Evolutionary conservation across 768 basidiomycete genomes (phyloP), one percentile per base, ranked within the genome.

Genomic region (Kwoniella botswanensis): DNA sequence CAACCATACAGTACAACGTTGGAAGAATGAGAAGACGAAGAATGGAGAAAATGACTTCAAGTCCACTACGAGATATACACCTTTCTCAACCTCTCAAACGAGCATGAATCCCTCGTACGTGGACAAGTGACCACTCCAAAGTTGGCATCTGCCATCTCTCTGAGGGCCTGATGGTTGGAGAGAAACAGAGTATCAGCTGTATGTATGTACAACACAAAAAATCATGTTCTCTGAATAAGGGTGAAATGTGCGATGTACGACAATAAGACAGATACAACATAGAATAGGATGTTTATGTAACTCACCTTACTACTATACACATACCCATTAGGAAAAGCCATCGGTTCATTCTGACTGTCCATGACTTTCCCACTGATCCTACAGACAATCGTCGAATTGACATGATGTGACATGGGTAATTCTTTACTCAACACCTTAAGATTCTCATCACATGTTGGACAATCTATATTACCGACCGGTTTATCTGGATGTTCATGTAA

Each of bases 351-450:
- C 80, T 94, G 90, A 74, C 90, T 94, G 77, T 97, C 92, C 91
- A 98, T 96, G 67, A 98, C 94, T 82, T 90, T 90, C 26, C 96
- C 94, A 72, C 88, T 93, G 78, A 98, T 87, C 63, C 89, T 85
- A 80, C 97, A 98, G 17, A 98, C 95, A 65, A 99, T 93, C 0
- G 93, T 96, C 22, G 94, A 96, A 79, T 96, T 98, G 52, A 91
- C 90, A 81, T 98, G 94, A 84, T 98, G 95, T 75, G 92, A 93
- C 80, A 88, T 90, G 1, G 97, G 95, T 0, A 98, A 93, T 73
- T 94, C 92, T 67, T 87, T 86, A 13, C 92, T 93, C 9, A 99
- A 88, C 70, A 88, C 86, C 22, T 90, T 90, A 10, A 95, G 86
- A 24, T 90, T 89, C 52, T 88, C 86, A 18, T 93, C 92, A 83